A percentile compares a stretch with the other conserved stretches of the same genome.
phyloP scores from a whole-genome alignment of 768 basidiomycete species.

The Phaffia tasmanica region DNA sequence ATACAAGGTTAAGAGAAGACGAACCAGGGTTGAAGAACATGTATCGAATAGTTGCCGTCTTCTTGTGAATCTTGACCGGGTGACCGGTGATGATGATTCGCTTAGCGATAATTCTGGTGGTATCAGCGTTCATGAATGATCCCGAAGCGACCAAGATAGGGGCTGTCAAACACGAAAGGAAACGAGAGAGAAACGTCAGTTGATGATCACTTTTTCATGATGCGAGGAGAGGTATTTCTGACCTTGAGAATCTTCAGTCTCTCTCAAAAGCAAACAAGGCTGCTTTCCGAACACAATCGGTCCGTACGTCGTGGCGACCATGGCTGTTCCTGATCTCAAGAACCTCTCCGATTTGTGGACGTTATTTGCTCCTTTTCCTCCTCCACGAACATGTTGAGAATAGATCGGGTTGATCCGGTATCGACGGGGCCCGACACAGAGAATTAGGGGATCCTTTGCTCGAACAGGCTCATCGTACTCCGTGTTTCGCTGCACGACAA shows the following conservation, averaged over 20 bases:
- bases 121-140: conserved; percentile 74
- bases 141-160: conserved; percentile 75
- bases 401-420: conserved; percentile 75
- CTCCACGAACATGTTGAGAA: conserved; percentile 77
- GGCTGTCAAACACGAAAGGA: conserved; percentile 23
- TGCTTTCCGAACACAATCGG: conserved; percentile 78
- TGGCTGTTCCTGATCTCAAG: conserved; percentile 61
- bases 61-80: conserved; percentile 93
- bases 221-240: conserved; percentile 28
- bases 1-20: conserved; percentile 24
- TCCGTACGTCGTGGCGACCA: conserved; percentile 77
- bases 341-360: conserved; percentile 94
- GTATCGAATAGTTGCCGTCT: conserved; percentile 92
- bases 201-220: conserved; percentile 17
- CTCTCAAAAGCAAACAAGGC: conserved; percentile 64
- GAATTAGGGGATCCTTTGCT: conserved; percentile 83
- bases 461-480: conserved; percentile 79
- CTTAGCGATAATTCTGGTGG: conserved; percentile 82
- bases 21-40: conserved; percentile 90
- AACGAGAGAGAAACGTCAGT: conserved; percentile 17
- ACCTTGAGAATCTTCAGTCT: conserved; percentile 60
- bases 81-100: conserved; percentile 91
- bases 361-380: conserved; percentile 85
- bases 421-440: conserved; percentile 80
- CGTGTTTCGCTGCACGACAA: conserved; percentile 86